Conservation (phyloP, 179 eudicot genomes). For the Nepenthes alata region DNA sequence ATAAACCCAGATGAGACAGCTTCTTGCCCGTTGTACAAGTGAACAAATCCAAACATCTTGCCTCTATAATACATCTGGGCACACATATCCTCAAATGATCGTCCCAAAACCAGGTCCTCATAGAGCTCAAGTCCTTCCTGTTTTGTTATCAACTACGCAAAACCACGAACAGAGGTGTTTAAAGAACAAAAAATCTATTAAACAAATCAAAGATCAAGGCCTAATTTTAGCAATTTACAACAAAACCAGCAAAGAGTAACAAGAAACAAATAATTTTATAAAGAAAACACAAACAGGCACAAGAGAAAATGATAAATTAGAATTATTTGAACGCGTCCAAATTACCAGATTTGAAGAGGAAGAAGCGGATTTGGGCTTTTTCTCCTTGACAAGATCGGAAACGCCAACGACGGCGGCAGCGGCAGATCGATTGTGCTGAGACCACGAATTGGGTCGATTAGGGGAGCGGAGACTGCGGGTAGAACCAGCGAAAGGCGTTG, state of each 20-base stretch:
- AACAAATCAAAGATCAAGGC: neutral
- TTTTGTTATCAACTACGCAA: slow-evolving; percentile 62
- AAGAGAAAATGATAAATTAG: neutral
- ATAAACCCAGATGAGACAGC: slow-evolving; percentile 95
- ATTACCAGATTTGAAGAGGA: slow-evolving; percentile 45
- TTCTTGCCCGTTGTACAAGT: slow-evolving; percentile 92
- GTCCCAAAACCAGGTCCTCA: slow-evolving; percentile 76
- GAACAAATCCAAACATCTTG: slow-evolving; percentile 95
- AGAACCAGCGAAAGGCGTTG: slow-evolving; percentile 38
- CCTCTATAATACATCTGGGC: slow-evolving; percentile 97
- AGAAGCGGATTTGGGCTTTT: slow-evolving; percentile 23
- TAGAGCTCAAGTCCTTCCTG: slow-evolving; percentile 80
- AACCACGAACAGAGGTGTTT: neutral
- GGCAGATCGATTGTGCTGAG: slow-evolving; percentile 18
- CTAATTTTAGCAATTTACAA: neutral
- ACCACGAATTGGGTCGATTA: slow-evolving; percentile 8
- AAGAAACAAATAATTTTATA: no score
- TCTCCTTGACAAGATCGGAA: slow-evolving; percentile 47
- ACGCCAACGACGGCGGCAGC: slow-evolving; percentile 22
- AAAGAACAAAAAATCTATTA: slow-evolving; percentile 4
- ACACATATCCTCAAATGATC: slow-evolving; percentile 87
- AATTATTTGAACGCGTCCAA: neutral
- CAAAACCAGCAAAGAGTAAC: neutral
- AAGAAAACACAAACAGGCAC: no score
- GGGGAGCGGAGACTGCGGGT: slow-evolving; percentile 18